These are phyloP conservation scores for Thelonectria discophora DNA, from an alignment of 2,329 filamentous ascomycete genomes.

Conservation along the genomic window DNA sequence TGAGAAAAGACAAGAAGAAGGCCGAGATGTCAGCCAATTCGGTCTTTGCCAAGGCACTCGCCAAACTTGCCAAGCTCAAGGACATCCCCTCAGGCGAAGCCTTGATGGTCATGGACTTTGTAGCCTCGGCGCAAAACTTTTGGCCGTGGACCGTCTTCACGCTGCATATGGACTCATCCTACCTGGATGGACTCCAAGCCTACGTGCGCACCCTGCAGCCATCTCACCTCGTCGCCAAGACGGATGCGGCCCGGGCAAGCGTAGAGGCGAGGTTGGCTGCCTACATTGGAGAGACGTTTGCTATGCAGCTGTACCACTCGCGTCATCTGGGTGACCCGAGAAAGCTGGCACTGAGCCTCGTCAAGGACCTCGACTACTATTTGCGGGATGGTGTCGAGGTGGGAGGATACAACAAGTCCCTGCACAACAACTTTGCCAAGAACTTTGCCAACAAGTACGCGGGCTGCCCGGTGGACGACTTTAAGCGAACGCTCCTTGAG, in stretches of 20 bases:
- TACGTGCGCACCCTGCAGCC: slow-evolving; percentile 71
- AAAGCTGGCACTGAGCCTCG: slow-evolving; percentile 73
- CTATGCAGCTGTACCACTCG: slow-evolving; percentile 88
- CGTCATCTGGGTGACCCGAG: slow-evolving; percentile 76
- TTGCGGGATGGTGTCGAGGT: slow-evolving; percentile 79
- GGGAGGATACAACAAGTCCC: slow-evolving; percentile 84
- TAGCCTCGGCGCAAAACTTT: slow-evolving; percentile 87
- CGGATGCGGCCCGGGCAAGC: slow-evolving; percentile 65
- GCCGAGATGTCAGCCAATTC: slow-evolving; percentile 64
- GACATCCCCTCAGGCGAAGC: slow-evolving; percentile 71
- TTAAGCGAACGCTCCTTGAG: slow-evolving; percentile 78
- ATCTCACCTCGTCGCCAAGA: slow-evolving; percentile 60
- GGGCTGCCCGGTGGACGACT: slow-evolving; percentile 76
- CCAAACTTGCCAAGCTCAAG: slow-evolving; percentile 72
- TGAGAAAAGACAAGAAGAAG: slow-evolving; percentile 65
- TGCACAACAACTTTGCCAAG: slow-evolving; percentile 84
- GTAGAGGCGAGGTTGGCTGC: slow-evolving; percentile 78
- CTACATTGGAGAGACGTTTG: slow-evolving; percentile 85
- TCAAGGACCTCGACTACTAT: slow-evolving; percentile 81
- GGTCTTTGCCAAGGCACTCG: slow-evolving; percentile 77
- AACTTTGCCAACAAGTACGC: slow-evolving; percentile 85
- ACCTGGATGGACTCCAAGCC: slow-evolving; percentile 75
- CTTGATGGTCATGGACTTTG: slow-evolving; percentile 83
- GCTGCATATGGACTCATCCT: slow-evolving; percentile 75
- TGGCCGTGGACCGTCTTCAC: slow-evolving; percentile 95